Conservation (phyloP, 2,329 filamentous ascomycete genomes). For the Cladosporium austrohemisphaericum region DNA sequence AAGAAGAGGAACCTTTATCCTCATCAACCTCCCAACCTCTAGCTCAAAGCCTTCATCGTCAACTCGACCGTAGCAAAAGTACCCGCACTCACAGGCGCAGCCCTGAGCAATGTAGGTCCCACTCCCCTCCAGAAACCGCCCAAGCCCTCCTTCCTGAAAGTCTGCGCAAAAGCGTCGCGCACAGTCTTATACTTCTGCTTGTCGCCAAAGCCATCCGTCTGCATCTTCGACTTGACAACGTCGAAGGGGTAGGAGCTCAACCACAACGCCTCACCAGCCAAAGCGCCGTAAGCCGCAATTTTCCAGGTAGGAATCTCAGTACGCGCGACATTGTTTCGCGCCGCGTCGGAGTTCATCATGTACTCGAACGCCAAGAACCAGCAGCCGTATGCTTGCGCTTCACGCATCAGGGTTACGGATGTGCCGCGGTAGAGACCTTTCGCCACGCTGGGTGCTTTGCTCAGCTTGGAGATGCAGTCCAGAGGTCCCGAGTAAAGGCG, state of each 20-base stretch:
- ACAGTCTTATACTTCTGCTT: slow-evolving; percentile 72
- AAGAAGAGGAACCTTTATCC: no score
- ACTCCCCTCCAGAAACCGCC: slow-evolving; percentile 94
- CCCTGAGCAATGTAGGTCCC: slow-evolving; percentile 82
- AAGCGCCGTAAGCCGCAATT: slow-evolving; percentile 84
- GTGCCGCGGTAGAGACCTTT: slow-evolving; percentile 81
- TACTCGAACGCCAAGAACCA: slow-evolving; percentile 97
- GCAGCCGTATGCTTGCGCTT: slow-evolving; percentile 89
- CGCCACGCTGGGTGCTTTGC: slow-evolving; percentile 63
- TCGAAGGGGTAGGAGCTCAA: slow-evolving; percentile 91
- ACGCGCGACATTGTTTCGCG: slow-evolving; percentile 69
- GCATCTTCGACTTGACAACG: slow-evolving; percentile 99
- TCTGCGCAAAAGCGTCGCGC: slow-evolving; percentile 85
- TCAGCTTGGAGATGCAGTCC: slow-evolving; percentile 86
- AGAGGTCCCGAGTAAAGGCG: slow-evolving; percentile 78
- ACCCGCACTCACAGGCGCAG: slow-evolving; percentile 96
- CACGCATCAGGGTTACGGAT: slow-evolving; percentile 78
- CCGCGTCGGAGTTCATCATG: slow-evolving; percentile 86
- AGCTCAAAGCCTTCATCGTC: slow-evolving; percentile 39
- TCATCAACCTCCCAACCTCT: no score
- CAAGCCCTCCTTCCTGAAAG: slow-evolving; percentile 70
- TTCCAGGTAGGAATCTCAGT: slow-evolving; percentile 78
- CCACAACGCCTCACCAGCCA: slow-evolving; percentile 94
- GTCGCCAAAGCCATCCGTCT: slow-evolving; percentile 84
- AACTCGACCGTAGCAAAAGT: slow-evolving; percentile 74